These are phyloP conservation scores for Mortierella sp. DNA, from an alignment of 371 early-diverging fungal genomes.

Conservation along the genomic window DNA sequence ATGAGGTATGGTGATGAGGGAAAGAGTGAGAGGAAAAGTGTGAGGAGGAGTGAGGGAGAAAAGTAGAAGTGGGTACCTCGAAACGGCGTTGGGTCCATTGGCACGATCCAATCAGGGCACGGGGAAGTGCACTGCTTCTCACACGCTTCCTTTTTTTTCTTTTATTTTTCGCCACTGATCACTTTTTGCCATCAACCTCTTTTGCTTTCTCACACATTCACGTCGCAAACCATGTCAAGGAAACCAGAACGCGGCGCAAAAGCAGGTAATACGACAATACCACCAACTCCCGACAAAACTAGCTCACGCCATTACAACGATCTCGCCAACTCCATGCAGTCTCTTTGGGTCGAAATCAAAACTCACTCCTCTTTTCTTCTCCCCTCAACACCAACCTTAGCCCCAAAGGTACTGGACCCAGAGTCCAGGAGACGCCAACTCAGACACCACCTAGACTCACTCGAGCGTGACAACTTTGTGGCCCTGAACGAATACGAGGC, in stretches of 20 bases:
- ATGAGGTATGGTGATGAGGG: not conserved
- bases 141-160: too few relatives aligned
- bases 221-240: slow-evolving; percentile 36
- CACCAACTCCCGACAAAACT: not conserved
- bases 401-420: slow-evolving; percentile 43
- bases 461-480: slow-evolving; percentile 75
- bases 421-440: slow-evolving; percentile 59
- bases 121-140: too few relatives aligned
- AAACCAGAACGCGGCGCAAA: slow-evolving; percentile 41
- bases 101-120: too few relatives aligned
- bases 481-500: slow-evolving; percentile 71
- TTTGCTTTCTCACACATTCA: not conserved
- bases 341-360: not conserved
- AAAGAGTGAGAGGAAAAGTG: not conserved
- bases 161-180: not conserved
- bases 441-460: slow-evolving; percentile 71
- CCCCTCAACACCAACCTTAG: slow-evolving; percentile 4
- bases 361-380: not conserved
- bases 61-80: slow-evolving; percentile 33
- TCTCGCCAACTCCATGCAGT: not conserved
- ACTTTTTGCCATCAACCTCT: not conserved
- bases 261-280: slow-evolving; percentile 12
- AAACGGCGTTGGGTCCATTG: slow-evolving; percentile 62
- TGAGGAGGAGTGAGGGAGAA: not conserved
- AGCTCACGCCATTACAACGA: not conserved